phyloP scores from a whole-genome alignment of 73 alveolate species.

The Paramecium caudatum region DNA sequence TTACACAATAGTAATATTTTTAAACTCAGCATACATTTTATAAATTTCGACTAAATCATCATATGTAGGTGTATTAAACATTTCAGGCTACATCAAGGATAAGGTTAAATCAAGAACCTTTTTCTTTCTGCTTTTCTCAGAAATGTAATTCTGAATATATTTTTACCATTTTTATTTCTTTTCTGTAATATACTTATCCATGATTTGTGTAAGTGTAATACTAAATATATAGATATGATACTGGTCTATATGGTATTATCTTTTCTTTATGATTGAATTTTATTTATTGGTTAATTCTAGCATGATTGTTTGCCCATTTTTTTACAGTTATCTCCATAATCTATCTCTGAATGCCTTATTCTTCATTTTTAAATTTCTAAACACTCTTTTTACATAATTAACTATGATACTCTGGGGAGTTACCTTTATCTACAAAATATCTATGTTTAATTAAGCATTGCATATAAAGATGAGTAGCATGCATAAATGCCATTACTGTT shows the following conservation, averaged over 20 bases:
- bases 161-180: constrained; percentile 7
- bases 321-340: neutral
- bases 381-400: constrained; percentile 55
- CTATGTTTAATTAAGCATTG: neutral
- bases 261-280: neutral
- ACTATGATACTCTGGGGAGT: neutral
- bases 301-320: neutral
- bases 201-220: neutral
- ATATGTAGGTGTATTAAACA: constrained; percentile 6
- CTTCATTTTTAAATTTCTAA: constrained; percentile 19
- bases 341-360: constrained; percentile 61
- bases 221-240: neutral
- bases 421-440: neutral
- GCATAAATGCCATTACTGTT: neutral
- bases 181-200: constrained; percentile 20
- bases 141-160: constrained; percentile 8
- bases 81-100: constrained; percentile 56
- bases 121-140: constrained; percentile 42
- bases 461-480: constrained; percentile 37
- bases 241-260: constrained; percentile 24
- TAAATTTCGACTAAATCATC: constrained; percentile 31
- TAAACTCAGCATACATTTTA: neutral
- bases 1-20: neutral
- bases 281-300: neutral
- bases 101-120: constrained; percentile 46